Evolutionary conservation across 2,329 filamentous ascomycete species (phyloP), one percentile per base, ranked within the genome.

Genomic region (Aspergillus bombycis): DNA sequence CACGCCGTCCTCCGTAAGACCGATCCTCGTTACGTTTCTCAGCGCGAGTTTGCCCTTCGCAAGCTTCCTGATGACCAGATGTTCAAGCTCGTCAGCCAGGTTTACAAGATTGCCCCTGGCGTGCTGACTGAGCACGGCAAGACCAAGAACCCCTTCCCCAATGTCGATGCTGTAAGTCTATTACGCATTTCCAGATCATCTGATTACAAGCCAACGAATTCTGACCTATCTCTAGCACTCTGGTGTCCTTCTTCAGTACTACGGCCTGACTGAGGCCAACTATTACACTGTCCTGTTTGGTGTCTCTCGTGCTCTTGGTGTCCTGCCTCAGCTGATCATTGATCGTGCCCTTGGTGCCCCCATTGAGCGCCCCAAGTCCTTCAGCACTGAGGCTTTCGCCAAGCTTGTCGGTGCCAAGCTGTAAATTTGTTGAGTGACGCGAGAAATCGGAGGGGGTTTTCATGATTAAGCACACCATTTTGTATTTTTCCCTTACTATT

Each of bases 271-370:
- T 69, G 94, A 99, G 88, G 91, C 95, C 83, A 98, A 90, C 91
- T 99, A 96, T 91, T 99, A 99, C 92, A 99, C 95, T 68, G 95
- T 99, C 68, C 91, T 99, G 79, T 99, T 99, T 83, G 95, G 95
- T 89, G 95, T 99, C 52, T 97, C 94, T 73, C 92, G 95, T 80
- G 95, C 95, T 73, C 92, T 99, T 75, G 95, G 95, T 89, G 95
- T 99, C 72, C 91, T 99, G 77, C 95, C 95, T 75, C 95, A 99
- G 88, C 89, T 99, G 80, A 99, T 99, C 88, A 97, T 99, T 78
- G 95, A 99, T 89, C 94, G 95, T 80, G 95, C 94, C 73, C 88
- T 97, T 72, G 95, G 95, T 79, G 92, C 93, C 73, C 95, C 95
- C 73, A 99, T 99, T 77, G 95, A 99, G 90, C 88, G 95, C 80